A percentile compares a stretch with the other conserved stretches of the same genome.
phyloP scores from a whole-genome alignment of 2,329 filamentous ascomycete genomes.

The Zelopaecilomyces penicillatus region DNA sequence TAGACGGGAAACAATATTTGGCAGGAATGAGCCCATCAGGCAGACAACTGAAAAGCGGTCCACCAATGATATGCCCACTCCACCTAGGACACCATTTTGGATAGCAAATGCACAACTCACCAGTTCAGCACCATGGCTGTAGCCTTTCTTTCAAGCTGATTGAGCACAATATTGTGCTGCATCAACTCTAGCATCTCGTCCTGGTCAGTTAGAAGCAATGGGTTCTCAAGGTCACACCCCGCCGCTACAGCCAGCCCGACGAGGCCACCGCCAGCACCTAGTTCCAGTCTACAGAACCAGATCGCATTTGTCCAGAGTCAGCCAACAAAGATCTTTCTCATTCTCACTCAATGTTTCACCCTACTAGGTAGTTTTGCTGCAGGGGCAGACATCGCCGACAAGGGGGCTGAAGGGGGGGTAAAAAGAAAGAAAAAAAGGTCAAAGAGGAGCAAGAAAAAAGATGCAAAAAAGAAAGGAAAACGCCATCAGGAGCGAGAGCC shows the following conservation, averaged over 20 bases:
- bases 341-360: background rate
- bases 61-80: too few species aligned
- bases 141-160: conserved; percentile 56
- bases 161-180: conserved; percentile 78
- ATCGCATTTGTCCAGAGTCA: conserved; percentile 14
- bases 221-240: conserved; percentile 43
- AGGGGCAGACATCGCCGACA: too few species aligned
- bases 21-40: too few species aligned
- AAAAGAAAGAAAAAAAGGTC: too few species aligned
- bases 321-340: conserved; percentile 3
- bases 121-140: conserved; percentile 71
- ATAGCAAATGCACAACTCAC: conserved; percentile 36
- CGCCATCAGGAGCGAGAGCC: conserved; percentile 2
- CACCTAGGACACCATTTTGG: background rate
- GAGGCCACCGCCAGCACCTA: conserved; percentile 85
- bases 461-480: conserved; percentile 2
- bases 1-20: too few species aligned
- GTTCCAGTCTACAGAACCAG: conserved; percentile 57
- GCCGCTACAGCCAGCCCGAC: conserved; percentile 60
- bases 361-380: background rate
- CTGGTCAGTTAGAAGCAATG: conserved; percentile 80
- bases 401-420: too few species aligned
- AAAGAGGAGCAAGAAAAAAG: background rate
- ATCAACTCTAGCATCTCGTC: conserved; percentile 77
- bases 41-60: too few species aligned